Conservation (phyloP, 495 filamentous ascomycete genomes). For the Aspergillus cavernicola region DNA sequence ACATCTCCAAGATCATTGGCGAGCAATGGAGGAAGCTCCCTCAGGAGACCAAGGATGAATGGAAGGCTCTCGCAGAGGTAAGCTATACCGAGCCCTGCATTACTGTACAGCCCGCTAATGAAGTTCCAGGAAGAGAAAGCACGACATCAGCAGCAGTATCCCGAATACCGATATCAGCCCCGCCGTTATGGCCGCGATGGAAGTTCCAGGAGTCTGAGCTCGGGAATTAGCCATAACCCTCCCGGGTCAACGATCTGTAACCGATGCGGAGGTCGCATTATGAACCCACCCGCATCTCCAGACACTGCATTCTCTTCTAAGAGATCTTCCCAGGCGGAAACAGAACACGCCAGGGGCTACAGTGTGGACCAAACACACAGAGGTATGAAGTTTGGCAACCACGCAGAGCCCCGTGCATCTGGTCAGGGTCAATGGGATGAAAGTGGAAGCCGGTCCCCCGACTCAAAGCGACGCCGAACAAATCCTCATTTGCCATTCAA, state of each 20-base stretch:
- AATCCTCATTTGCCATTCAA: slow-evolving; percentile 30
- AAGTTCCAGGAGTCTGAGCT: slow-evolving; percentile 22
- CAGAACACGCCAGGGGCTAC: slow-evolving; percentile 20
- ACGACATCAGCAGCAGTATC: slow-evolving; percentile 85
- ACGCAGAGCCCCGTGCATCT: slow-evolving; percentile 18
- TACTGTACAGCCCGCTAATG: slow-evolving; percentile 3
- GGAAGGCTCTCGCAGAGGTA: slow-evolving; percentile 87
- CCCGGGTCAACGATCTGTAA: slow-evolving; percentile 38
- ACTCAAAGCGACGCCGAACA: slow-evolving; percentile 56
- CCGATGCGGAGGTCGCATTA: slow-evolving; percentile 42
- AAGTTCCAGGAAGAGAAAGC: slow-evolving; percentile 74
- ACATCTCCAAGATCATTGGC: slow-evolving; percentile 97
- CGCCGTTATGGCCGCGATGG: slow-evolving; percentile 65
- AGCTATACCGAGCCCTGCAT: slow-evolving; percentile 13
- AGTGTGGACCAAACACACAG: slow-evolving; percentile 18
- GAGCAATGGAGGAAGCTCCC: slow-evolving; percentile 80
- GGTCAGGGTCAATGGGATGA: slow-evolving; percentile 31
- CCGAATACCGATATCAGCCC: slow-evolving; percentile 91
- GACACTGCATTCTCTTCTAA: slow-evolving; percentile 34
- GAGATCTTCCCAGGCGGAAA: slow-evolving; percentile 16
- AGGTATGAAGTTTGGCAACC: slow-evolving; percentile 22
- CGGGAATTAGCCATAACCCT: slow-evolving; percentile 40
- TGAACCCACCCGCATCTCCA: slow-evolving; percentile 45
- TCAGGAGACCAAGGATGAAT: slow-evolving; percentile 73
- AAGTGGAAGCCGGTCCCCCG: slow-evolving; percentile 34